Percentiles rank a stretch among this genome's conserved stretches.
phyloP scores from a whole-genome alignment of 2,329 filamentous ascomycete genomes.

The Bertia moriformis region DNA sequence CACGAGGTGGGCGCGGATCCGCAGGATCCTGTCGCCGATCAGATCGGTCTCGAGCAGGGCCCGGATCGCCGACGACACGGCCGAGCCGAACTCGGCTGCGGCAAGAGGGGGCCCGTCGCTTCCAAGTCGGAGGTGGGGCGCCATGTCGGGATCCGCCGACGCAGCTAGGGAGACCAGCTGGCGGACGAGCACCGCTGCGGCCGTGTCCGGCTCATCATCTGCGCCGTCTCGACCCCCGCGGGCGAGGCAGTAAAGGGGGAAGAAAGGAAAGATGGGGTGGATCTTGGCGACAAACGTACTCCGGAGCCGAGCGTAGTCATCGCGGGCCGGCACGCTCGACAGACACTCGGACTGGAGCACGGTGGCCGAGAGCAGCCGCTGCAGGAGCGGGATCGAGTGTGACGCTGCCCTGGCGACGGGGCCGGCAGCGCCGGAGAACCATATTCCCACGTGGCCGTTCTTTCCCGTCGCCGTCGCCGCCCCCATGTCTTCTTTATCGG shows the following conservation, averaged over 20 bases:
- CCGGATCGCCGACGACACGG: slow-evolving; percentile 30
- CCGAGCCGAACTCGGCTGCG: slow-evolving; percentile 30
- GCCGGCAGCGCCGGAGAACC: slow-evolving; percentile 2
- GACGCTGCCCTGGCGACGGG: too few relatives aligned
- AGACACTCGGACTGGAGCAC: slow-evolving; percentile 30
- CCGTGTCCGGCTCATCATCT: slow-evolving; percentile 14
- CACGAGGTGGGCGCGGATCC: slow-evolving; percentile 36
- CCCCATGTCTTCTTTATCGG: slow-evolving; percentile 39
- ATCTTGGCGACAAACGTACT: slow-evolving; percentile 33
- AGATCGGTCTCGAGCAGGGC: slow-evolving; percentile 35
- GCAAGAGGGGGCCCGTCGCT: slow-evolving; percentile 22
- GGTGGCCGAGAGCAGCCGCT: slow-evolving; percentile 13
- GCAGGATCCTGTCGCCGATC: slow-evolving; percentile 35
- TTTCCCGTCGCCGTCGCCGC: slow-evolving; percentile 10
- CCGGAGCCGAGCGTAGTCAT: slow-evolving; percentile 28
- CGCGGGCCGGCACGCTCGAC: slow-evolving; percentile 27
- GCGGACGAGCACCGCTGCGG: slow-evolving; percentile 24
- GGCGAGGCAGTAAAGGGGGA: slow-evolving; percentile 17
- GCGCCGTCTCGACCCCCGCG: slow-evolving; percentile 9
- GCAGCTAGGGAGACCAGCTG: slow-evolving; percentile 41
- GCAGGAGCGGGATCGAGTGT: background rate
- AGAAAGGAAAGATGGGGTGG: slow-evolving; percentile 37
- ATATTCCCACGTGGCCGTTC: too few relatives aligned
- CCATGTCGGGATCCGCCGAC: slow-evolving; percentile 29
- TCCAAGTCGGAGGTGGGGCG: slow-evolving; percentile 25